A percentile compares a stretch with the other conserved stretches of the same genome.
phyloP scores from a whole-genome alignment of 306 rosid genomes.

The Alnus glutinosa region DNA sequence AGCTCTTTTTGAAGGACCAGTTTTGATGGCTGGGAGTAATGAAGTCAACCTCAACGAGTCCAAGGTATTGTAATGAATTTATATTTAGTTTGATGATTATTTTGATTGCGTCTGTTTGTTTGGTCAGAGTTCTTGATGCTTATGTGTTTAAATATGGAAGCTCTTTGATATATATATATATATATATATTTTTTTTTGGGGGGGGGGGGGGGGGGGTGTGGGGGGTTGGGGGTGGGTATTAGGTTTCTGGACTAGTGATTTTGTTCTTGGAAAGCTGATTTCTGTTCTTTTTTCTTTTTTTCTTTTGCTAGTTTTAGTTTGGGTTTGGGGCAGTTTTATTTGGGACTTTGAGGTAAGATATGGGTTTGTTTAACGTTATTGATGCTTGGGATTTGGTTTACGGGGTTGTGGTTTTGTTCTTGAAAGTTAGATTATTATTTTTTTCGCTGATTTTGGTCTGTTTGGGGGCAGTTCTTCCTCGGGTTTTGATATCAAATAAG shows the following conservation, averaged over 20 bases:
- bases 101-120: not conserved
- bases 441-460: conserved; percentile 1
- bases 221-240: not conserved
- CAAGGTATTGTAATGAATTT: conserved; percentile 39
- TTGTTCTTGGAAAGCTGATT: not conserved
- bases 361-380: conserved; percentile 10
- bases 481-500: conserved; percentile 1
- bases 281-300: not conserved
- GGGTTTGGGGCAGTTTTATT: not conserved
- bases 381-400: conserved; percentile 10
- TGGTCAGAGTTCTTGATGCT: not conserved
- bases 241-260: not conserved
- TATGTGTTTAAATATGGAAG: not conserved
- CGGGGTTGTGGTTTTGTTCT: conserved; percentile 5
- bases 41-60: conserved; percentile 73
- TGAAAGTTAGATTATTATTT: not conserved
- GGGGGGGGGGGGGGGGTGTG: no score
- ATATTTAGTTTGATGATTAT: conserved; percentile 2
- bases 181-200: not conserved
- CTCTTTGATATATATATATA: not conserved
- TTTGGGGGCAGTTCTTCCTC: not conserved
- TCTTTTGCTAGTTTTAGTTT: not conserved
- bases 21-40: conserved; percentile 67
- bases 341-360: not conserved
- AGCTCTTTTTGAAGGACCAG: not conserved